A percentile compares a stretch with the other conserved stretches of the same genome.
These are phyloP conservation scores for Mycotypha africana DNA, from an alignment of 371 early-diverging fungal species.

Conservation along the genomic window DNA sequence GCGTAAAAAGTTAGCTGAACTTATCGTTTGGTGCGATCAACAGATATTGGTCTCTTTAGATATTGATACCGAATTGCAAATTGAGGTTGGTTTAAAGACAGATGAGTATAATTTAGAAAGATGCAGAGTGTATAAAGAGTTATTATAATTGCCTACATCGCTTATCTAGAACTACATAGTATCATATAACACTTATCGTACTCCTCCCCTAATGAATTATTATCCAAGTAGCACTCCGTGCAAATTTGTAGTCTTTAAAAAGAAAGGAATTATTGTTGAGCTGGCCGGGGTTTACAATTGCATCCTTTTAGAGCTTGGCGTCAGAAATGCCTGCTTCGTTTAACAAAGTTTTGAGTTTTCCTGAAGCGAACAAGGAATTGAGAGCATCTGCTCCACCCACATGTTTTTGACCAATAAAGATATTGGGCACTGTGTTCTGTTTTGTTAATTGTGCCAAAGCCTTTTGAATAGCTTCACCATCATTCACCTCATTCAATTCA, in stretches of 20 bases:
- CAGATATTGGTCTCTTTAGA: conserved; percentile 7
- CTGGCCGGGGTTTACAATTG: too few species aligned
- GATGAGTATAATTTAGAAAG: conserved; percentile 19
- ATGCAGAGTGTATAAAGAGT: conserved; percentile 15
- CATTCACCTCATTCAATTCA: conserved; percentile 52
- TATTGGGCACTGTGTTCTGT: conserved; percentile 90
- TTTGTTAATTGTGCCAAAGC: conserved; percentile 65
- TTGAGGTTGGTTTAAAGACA: conserved; percentile 10
- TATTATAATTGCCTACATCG: too few species aligned
- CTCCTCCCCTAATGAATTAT: too few species aligned
- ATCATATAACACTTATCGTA: too few species aligned
- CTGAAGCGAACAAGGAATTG: conserved; percentile 43
- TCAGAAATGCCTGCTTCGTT: conserved; percentile 21
- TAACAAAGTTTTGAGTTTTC: conserved; percentile 54
- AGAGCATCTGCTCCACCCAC: conserved; percentile 84
- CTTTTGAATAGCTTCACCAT: conserved; percentile 77
- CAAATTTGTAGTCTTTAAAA: too few species aligned
- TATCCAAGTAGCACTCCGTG: too few species aligned
- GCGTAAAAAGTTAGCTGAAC: conserved; percentile 13
- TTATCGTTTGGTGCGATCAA: conserved; percentile 18
- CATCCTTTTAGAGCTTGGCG: conserved; percentile 8
- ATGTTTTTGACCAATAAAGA: conserved; percentile 76
- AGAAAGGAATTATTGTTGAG: too few species aligned
- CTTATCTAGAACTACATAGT: too few species aligned
- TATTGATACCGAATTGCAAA: conserved; percentile 9